A percentile compares a stretch with the other conserved stretches of the same genome.
phyloP scores from a whole-genome alignment of 768 basidiomycete genomes.

The Collybia sp. region DNA sequence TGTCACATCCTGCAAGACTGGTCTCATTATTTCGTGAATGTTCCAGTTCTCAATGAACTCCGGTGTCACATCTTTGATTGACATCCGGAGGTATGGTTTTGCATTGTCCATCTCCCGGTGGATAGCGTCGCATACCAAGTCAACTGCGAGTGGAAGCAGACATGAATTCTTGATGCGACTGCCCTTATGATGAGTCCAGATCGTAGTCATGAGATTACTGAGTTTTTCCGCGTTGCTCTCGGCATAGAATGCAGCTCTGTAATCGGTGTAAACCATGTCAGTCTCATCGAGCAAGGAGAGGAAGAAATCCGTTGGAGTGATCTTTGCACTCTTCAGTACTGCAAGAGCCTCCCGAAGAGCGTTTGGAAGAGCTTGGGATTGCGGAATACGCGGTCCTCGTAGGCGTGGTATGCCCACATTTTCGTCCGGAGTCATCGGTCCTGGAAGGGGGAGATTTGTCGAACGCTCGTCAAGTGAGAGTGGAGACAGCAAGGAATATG shows the following conservation, averaged over 20 bases:
- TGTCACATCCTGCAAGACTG: background rate
- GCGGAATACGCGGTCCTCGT: too few relatives aligned
- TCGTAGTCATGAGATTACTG: background rate
- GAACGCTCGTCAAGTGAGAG: too few relatives aligned
- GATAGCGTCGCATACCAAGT: background rate
- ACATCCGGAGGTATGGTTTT: constrained; percentile 2
- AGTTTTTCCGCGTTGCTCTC: background rate
- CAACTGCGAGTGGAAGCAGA: background rate
- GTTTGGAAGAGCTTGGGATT: too few relatives aligned
- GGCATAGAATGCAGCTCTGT: background rate
- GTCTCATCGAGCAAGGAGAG: background rate
- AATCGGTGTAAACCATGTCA: background rate
- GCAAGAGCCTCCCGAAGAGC: too few relatives aligned
- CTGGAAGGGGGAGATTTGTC: too few relatives aligned
- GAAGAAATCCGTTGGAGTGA: background rate
- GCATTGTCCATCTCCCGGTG: constrained; percentile 4
- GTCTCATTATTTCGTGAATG: constrained; percentile 2
- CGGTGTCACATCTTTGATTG: background rate
- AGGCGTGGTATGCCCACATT: too few relatives aligned
- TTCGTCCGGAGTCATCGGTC: too few relatives aligned
- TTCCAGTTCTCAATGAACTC: constrained; percentile 4
- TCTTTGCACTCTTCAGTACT: background rate
- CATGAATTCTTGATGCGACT: background rate
- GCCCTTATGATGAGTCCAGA: background rate
- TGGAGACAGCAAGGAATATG: too few relatives aligned